These are phyloP conservation scores for Mucor ambiguus DNA, from an alignment of 371 early-diverging fungal species.

Conservation along the genomic window DNA sequence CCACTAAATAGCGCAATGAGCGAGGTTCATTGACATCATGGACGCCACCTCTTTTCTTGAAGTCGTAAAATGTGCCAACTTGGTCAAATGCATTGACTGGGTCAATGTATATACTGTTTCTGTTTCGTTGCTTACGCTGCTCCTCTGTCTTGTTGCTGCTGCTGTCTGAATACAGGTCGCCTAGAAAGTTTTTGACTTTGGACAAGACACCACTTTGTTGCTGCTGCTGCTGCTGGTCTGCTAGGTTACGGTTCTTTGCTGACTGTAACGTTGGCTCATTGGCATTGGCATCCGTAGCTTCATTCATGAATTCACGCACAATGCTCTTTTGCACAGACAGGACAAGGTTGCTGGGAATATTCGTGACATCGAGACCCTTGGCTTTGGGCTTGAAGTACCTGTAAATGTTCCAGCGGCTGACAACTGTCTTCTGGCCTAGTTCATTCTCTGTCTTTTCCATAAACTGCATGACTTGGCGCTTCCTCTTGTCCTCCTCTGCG, in stretches of 20 bases:
- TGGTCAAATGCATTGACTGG: slow-evolving; percentile 23
- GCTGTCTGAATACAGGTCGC: slow-evolving; percentile 2
- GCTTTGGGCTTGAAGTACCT: slow-evolving; percentile 58
- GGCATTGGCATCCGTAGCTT: slow-evolving; percentile 3
- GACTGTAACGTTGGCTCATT: slow-evolving; percentile 2
- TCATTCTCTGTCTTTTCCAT: slow-evolving; percentile 46
- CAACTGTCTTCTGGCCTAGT: slow-evolving; percentile 43
- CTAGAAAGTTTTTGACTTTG: slow-evolving; percentile 13
- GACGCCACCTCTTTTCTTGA: slow-evolving; percentile 13
- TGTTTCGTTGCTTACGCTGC: neutral
- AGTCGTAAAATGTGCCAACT: slow-evolving; percentile 31
- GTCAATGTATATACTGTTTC: slow-evolving; percentile 24
- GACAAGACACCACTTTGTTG: slow-evolving; percentile 3
- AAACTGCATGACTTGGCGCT: slow-evolving; percentile 55
- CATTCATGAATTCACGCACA: slow-evolving; percentile 56
- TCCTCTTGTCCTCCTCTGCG: slow-evolving; percentile 59
- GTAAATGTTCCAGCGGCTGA: slow-evolving; percentile 55
- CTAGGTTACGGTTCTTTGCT: neutral
- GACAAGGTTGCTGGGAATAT: slow-evolving; percentile 43
- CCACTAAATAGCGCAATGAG: slow-evolving; percentile 30
- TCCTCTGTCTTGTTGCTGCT: neutral
- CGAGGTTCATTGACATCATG: slow-evolving; percentile 24
- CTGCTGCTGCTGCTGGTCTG: neutral
- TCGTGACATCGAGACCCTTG: slow-evolving; percentile 46
- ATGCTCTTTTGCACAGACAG: slow-evolving; percentile 52